Evolutionary conservation across 1,284 basidiomycete genomes (phyloP), one percentile per base, ranked within the genome.

Genomic region (Trichosporon sp.): DNA sequence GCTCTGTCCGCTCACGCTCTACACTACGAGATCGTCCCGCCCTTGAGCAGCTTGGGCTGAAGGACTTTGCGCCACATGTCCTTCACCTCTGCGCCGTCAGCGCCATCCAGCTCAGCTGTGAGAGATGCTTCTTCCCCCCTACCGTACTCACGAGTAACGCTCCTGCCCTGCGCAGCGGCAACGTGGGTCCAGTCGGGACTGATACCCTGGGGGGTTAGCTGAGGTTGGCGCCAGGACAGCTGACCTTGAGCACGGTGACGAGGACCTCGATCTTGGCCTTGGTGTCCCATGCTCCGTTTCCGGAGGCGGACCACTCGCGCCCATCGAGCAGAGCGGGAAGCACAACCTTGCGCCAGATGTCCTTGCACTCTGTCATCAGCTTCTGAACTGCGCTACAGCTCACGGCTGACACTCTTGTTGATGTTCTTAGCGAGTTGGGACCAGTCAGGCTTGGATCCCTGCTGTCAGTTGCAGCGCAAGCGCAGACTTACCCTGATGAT

Each of bases 1-100:
- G 38, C 4, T 5, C 4, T n/a, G 5, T n/a, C 15, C 15, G 38
- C 38, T 42, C 18, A 42, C 38, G 3, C 18, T 5, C 6, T 3
- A 3, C 15, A 11, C 64, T 65, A 77, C 62, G 69, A 68, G 15
- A 77, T 65, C 2, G 72, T 47, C 29, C 74, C 68, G 13, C 78
- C 79, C 42, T 64, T 67, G 68, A 73, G 72, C 27, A 80, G 62
- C 60, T 71, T 71, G 2, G 77, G 77, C 9, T 71, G 27, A 13
- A 80, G 66, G 18, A 75, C 71, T 70, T 80, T 77, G 63, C 79
- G 70, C 78, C 78, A 80, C 8, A 75, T 65, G 66, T 80, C 79
- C 32, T 72, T 56, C 11, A 79, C 65, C 70, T 80, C 78, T 80
- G 65, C 27, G 9, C 18, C n/a, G 18, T 72, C 70, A 73, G 69